Conservation (phyloP, 306 rosid genomes). For the Glycine soja region DNA sequence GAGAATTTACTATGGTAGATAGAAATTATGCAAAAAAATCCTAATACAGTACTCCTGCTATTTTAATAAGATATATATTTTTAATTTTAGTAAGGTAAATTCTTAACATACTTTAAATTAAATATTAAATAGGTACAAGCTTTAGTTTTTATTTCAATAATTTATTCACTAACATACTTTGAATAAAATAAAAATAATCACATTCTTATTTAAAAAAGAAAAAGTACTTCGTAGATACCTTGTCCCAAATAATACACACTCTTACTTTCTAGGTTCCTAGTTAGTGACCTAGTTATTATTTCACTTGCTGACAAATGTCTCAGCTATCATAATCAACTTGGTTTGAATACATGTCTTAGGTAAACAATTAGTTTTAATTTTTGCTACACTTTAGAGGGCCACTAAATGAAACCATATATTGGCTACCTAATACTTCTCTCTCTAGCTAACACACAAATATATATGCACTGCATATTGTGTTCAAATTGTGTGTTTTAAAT, state of each 20-base stretch:
- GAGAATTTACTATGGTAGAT: not conserved
- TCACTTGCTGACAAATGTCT: constrained; percentile 9
- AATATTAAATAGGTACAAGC: not conserved
- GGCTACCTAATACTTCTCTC: constrained; percentile 34
- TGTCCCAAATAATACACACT: not conserved
- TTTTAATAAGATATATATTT: not conserved
- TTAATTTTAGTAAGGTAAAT: not conserved
- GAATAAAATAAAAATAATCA: not conserved
- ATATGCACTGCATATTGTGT: constrained; percentile 12
- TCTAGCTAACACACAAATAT: not conserved
- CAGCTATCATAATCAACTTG: constrained; percentile 7
- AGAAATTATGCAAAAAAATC: not conserved
- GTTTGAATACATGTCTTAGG: constrained; percentile 22
- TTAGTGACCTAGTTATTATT: not conserved
- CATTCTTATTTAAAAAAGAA: not conserved
- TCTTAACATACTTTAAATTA: not conserved
- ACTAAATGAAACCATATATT: constrained; percentile 5
- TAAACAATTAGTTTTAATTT: constrained; percentile 12
- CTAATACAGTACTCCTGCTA: not conserved
- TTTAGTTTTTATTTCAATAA: not conserved
- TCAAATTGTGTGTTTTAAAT: not conserved
- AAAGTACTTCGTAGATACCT: not conserved
- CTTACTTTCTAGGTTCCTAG: not conserved
- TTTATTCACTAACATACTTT: not conserved
- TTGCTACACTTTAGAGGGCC: not conserved